Base-by-base conservation (phyloP, 2,329 filamentous ascomycete species). In the Diaporthe citriasiana region DNA sequence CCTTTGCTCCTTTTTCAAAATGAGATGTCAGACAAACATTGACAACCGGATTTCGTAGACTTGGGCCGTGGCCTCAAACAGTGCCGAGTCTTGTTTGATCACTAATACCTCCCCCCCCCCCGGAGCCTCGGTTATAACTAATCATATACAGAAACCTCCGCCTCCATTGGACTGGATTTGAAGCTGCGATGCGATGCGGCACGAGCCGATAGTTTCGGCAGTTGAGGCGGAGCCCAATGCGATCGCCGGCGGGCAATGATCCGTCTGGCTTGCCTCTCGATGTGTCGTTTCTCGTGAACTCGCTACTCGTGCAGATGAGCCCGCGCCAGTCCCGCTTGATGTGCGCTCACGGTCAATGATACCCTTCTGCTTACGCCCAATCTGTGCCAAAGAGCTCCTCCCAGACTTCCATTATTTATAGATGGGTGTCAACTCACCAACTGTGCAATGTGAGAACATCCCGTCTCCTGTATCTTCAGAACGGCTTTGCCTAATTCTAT, bases 71-170 rank as follows among this genome's bases (percentile, higher is more conserved):
- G 27, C 19, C 27, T 65, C 13, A 8, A 8, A 10, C 7, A 8
- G 15, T 50, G 12, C 27, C 22, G 42, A 12, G 40, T 47, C 10
- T 35, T 45, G 8, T 35, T n/a, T 65, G 60, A 65, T 65, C 60
- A 65, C 60, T 65, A 65, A 65, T 65, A 50, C 42, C 6, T n/a
- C n/a, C n/a, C n/a, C n/a, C n/a, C n/a, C n/a, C n/a, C n/a, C 42
- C 60, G 60, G 12, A 13, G 27, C 42, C 27, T 65, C 42, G 30
- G 42, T 33, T 1, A 35, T n/a, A 50, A 65, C 42, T 65, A 50
- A 65, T 65, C 60, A 47, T 45, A 19, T 22, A 33, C 1, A 25
- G 19, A 33, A 35, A 17, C 8, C 19, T 8, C 60, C 40, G 60
- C 42, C 17, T 65, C 27, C 42, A 17, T 9, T 10, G 27, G 60